Evolutionary conservation across 257 asterid species (phyloP), one percentile per base, ranked within the genome.

Genomic region (Lantana camara): DNA sequence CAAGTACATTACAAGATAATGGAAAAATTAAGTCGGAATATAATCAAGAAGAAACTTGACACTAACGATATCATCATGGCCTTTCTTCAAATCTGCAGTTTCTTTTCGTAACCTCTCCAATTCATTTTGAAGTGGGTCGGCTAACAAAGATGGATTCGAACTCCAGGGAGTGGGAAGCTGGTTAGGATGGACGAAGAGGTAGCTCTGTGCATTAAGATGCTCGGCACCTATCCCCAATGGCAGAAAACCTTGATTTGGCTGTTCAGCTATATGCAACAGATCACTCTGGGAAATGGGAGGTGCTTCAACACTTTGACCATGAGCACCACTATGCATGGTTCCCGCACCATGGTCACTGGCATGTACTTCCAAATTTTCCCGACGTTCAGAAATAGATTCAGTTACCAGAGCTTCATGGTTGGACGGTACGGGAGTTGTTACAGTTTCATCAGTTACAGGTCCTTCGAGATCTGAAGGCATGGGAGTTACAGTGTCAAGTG

Each of bases 91-190:
- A 16, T 70, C 73, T 45, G 70, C 80, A 40, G 50, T 57, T 75
- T 86, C 87, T 78, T 73, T 72, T 12, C 24, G 79, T 30, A 75
- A 59, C 73, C 79, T 78, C 38, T 79, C 89, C 35, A 82, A 45
- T 68, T 76, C 89, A 50, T 13, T 54, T 38, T 80, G 79, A 62
- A 86, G 87, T 20, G 91, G 84, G 47, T 86, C 86, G n/a, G 73
- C 60, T 52, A 54, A 30, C 24, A 40, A 55, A 29, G 79, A 60
- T 35, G 68, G 62, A 24, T 64, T 29, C n/a, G 76, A 61, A 57
- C 72, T 77, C 63, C 57, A 15, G 40, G 64, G 66, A 62, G 60
- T 42, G 68, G 49, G 66, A 45, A 66, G 81, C 60, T 45, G 79
- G 41, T 62, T 57, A 58, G 80, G 75, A 75, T 34, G 69, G 52